phyloP scores from a whole-genome alignment of 306 rosid species.

The Gastrolobium bilobum region DNA sequence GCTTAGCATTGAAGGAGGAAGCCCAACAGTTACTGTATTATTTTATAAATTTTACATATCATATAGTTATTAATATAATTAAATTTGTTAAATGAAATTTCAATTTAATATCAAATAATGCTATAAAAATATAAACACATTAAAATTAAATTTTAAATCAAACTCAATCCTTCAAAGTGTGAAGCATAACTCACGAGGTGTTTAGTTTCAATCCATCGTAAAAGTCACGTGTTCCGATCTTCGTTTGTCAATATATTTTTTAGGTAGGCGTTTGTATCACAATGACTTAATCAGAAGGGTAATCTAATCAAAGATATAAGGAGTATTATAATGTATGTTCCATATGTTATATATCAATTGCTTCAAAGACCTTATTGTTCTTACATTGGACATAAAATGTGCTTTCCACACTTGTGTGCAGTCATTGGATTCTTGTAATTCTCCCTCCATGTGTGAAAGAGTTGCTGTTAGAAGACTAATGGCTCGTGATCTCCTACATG shows the following conservation, averaged over 20 bases:
- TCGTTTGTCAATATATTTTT: background rate
- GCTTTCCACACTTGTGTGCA: slow-evolving; percentile 40
- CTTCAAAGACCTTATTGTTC: background rate
- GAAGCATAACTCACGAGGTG: too few species aligned
- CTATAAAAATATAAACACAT: too few species aligned
- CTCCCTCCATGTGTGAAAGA: slow-evolving; percentile 42
- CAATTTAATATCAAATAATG: too few species aligned
- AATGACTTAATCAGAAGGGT: slow-evolving; percentile 8
- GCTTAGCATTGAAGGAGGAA: too few species aligned
- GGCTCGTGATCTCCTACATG: slow-evolving; percentile 71
- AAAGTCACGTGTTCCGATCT: too few species aligned
- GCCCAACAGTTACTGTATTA: too few species aligned
- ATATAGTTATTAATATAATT: too few species aligned
- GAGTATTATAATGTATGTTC: background rate
- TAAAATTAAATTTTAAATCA: too few species aligned
- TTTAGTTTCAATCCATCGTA: too few species aligned
- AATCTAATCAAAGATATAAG: slow-evolving; percentile 1
- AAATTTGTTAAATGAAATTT: too few species aligned
- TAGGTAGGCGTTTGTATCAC: background rate
- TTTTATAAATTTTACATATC: too few species aligned
- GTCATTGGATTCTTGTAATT: slow-evolving; percentile 55
- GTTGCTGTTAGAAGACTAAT: slow-evolving; percentile 56
- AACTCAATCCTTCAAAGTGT: too few species aligned
- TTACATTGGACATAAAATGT: background rate
- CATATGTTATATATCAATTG: slow-evolving; percentile 27